Conservation (phyloP, 352 stramenopile genomes). For the Phytophthora rubi region DNA sequence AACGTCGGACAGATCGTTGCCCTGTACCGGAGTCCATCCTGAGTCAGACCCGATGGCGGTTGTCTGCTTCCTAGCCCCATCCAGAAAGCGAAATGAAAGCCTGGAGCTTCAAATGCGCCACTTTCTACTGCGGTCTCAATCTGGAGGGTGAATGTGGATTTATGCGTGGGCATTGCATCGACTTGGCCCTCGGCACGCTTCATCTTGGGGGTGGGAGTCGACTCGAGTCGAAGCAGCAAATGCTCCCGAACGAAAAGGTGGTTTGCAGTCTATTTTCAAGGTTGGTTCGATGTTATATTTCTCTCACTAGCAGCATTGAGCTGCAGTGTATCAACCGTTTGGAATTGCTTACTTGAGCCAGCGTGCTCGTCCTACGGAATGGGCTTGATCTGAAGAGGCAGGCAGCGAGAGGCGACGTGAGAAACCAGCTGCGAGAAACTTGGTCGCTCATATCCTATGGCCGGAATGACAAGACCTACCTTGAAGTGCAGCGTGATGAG, state of each 20-base stretch:
- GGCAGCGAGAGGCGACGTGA: slow-evolving; percentile 12
- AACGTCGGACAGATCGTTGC: background rate
- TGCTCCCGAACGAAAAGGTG: too few species aligned
- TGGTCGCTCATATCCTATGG: background rate
- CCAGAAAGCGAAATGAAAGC: slow-evolving; percentile 78
- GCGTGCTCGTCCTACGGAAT: slow-evolving; percentile 76
- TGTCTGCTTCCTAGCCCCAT: slow-evolving; percentile 68
- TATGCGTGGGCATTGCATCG: slow-evolving; percentile 29
- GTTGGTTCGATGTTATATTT: background rate
- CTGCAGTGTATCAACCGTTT: slow-evolving; percentile 12
- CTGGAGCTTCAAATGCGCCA: slow-evolving; percentile 49
- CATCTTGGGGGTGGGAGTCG: slow-evolving; percentile 1
- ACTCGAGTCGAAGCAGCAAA: too few species aligned
- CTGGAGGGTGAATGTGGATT: slow-evolving; percentile 67
- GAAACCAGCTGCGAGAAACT: slow-evolving; percentile 19
- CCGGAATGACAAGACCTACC: slow-evolving; percentile 41
- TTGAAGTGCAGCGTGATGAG: slow-evolving; percentile 98
- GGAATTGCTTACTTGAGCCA: slow-evolving; percentile 16
- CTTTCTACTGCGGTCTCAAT: slow-evolving; percentile 60
- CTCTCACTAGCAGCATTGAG: background rate
- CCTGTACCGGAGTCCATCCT: slow-evolving; percentile 41
- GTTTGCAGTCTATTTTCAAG: too few species aligned
- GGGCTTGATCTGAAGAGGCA: slow-evolving; percentile 89
- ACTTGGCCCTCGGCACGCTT: slow-evolving; percentile 19
- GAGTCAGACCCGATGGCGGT: slow-evolving; percentile 34